Base-by-base conservation (phyloP, 1,284 basidiomycete genomes). In the Fomes fomentarius region DNA sequence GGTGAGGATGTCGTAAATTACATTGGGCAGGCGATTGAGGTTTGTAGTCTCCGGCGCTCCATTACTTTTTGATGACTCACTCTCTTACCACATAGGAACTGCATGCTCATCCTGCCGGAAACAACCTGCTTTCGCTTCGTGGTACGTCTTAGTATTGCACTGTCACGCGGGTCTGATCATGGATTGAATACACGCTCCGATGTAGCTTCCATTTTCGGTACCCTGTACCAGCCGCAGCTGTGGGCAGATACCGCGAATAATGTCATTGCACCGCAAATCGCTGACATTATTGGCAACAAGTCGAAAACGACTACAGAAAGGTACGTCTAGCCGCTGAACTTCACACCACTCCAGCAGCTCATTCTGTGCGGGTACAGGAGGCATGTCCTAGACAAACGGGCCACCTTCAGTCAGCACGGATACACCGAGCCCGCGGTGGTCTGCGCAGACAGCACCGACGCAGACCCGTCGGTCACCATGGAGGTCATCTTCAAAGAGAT, bases 381-480 rank as follows among this genome's bases (percentile, higher is more conserved):
- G 14, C 19, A 43, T 3, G 9, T 17, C 1, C 31, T 50, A 11
- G 6, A 15, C 24, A 42, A 37, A 22, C 38, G 45, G 10, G 45
- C n/a, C 30, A 46, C 35, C 2, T 51, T 41, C 42, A 35, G 34
- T 14, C 19, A 33, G 22, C 28, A 49, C 35, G 52, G 52, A 43
- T 60, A 57, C 38, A 57, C 58, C 15, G 52, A 56, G 25, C 49
- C 50, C 2, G 62, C 60, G 1, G 56, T 65, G n/a, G 34, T 52
- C 17, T 65, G 64, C 43, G 56, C 58, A 4, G 64, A 65, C 49
- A 61, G 60, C 48, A 57, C 61, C 26, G 62, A 65, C 43, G 57
- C 57, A 3, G 54, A 56, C n/a, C 45, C 52, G 1, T 44, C 43
- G 8, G 42, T 59, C 31, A 64, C 57, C 35, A 57, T 54, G 21